phyloP scores from a whole-genome alignment of 192 early-diverging fungal species.

The Backusella morwellensis region DNA sequence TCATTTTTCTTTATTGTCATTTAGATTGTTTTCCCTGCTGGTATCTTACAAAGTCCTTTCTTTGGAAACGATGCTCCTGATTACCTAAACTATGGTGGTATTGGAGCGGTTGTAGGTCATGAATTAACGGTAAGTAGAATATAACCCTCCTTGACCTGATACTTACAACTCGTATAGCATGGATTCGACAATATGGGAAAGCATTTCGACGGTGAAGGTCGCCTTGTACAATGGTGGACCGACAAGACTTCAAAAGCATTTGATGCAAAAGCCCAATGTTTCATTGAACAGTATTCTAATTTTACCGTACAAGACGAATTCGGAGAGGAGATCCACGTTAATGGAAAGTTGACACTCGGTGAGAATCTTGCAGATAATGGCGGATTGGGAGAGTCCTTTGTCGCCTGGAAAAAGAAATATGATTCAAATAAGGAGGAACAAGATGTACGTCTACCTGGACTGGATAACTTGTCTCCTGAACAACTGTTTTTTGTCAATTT shows the following conservation, averaged over 20 bases:
- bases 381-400: constrained; percentile 43
- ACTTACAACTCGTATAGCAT: constrained; percentile 28
- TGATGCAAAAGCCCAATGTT: constrained; percentile 52
- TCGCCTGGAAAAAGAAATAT: constrained; percentile 35
- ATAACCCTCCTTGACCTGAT: not conserved
- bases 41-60: constrained; percentile 56
- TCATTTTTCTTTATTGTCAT: not conserved
- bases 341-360: constrained; percentile 54
- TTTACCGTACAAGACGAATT: constrained; percentile 44
- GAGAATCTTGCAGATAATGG: constrained; percentile 76
- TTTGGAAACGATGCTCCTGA: constrained; percentile 42
- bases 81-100: constrained; percentile 63
- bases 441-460: constrained; percentile 42
- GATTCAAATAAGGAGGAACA: constrained; percentile 24
- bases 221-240: constrained; percentile 64
- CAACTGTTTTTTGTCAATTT: constrained; percentile 70
- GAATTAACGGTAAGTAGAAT: constrained; percentile 38
- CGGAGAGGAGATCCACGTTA: constrained; percentile 40
- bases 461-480: constrained; percentile 51
- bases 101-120: constrained; percentile 58
- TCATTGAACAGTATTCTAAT: constrained; percentile 59
- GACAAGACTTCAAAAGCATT: constrained; percentile 54
- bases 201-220: constrained; percentile 41
- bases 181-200: constrained; percentile 54
- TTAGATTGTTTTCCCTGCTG: constrained; percentile 50